A percentile compares a stretch with the other conserved stretches of the same genome.
phyloP scores from a whole-genome alignment of 2,329 filamentous ascomycete genomes.

The Amesomyces nigricolor region DNA sequence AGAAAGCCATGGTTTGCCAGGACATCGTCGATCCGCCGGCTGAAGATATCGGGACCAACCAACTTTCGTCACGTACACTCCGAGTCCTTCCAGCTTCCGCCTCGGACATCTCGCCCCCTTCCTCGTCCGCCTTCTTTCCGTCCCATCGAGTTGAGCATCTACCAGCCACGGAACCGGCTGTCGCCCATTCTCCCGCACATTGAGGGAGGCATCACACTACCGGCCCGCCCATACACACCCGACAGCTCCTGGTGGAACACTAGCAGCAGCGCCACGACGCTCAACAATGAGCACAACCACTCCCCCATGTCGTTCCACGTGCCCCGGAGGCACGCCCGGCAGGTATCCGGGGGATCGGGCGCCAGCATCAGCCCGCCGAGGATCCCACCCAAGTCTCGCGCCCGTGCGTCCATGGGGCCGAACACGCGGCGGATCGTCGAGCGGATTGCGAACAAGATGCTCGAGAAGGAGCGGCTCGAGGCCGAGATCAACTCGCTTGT shows the following conservation, averaged over 20 bases:
- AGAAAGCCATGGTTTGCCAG: slow-evolving; percentile 44
- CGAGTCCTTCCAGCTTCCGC: slow-evolving; percentile 38
- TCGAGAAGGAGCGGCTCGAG: slow-evolving; percentile 54
- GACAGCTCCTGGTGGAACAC: slow-evolving; percentile 29
- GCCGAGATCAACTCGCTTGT: slow-evolving; percentile 55
- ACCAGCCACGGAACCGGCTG: slow-evolving; percentile 40
- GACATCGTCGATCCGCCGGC: slow-evolving; percentile 40
- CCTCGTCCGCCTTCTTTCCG: slow-evolving; percentile 40
- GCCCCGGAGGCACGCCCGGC: slow-evolving; percentile 41
- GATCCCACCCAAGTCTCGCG: slow-evolving; percentile 42
- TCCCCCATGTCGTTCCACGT: slow-evolving; percentile 53
- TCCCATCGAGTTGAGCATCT: slow-evolving; percentile 54
- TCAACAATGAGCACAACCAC: slow-evolving; percentile 40
- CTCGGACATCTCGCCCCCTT: slow-evolving; percentile 13
- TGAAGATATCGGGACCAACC: slow-evolving; percentile 53
- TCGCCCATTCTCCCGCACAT: slow-evolving; percentile 54
- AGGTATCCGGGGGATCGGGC: slow-evolving; percentile 31
- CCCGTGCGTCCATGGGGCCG: slow-evolving; percentile 42
- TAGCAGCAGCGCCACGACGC: slow-evolving; percentile 33
- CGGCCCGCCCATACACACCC: slow-evolving; percentile 35
- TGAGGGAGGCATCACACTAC: slow-evolving; percentile 37
- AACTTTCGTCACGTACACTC: slow-evolving; percentile 56
- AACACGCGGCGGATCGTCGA: slow-evolving; percentile 49
- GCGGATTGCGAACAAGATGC: slow-evolving; percentile 51
- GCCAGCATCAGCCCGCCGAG: slow-evolving; percentile 31